Conservation (phyloP, 2,329 filamentous ascomycete species). For the Hypoxylon sp. region DNA sequence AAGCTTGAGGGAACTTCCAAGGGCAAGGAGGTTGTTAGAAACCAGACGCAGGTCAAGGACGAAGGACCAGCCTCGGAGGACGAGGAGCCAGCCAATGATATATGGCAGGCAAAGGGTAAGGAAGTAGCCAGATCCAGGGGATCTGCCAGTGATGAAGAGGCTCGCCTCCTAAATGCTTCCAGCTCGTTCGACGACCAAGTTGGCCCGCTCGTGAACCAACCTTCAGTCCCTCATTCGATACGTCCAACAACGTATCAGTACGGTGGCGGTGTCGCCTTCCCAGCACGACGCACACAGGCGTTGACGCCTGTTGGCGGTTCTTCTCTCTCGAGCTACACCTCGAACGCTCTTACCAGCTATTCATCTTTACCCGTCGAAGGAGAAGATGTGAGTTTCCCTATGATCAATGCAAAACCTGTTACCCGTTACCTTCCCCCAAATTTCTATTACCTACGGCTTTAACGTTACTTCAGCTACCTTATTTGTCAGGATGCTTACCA, state of each 20-base stretch:
- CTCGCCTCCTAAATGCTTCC: conserved; percentile 20
- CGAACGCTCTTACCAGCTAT: not conserved
- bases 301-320: conserved; percentile 2
- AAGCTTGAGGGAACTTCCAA: not conserved
- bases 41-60: not conserved
- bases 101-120: not conserved
- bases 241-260: conserved; percentile 14
- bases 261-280: not conserved
- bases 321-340: conserved; percentile 8
- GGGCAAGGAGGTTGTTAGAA: not conserved
- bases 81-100: not conserved
- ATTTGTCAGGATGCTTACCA: conserved; percentile 17
- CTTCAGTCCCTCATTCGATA: conserved; percentile 19
- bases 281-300: not conserved
- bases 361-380: not conserved
- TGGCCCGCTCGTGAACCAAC: not conserved
- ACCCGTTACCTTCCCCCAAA: not conserved
- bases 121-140: not conserved
- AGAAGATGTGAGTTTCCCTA: conserved; percentile 33
- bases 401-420: not conserved
- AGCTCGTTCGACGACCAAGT: conserved; percentile 7
- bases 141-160: conserved; percentile 18
- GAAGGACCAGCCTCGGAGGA: not conserved
- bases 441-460: not conserved
- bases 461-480: not conserved